A percentile compares a stretch with the other conserved stretches of the same genome.
These are phyloP conservation scores for Chalaropsis ovoidea DNA, from an alignment of 2,329 filamentous ascomycete genomes.

Conservation along the genomic window DNA sequence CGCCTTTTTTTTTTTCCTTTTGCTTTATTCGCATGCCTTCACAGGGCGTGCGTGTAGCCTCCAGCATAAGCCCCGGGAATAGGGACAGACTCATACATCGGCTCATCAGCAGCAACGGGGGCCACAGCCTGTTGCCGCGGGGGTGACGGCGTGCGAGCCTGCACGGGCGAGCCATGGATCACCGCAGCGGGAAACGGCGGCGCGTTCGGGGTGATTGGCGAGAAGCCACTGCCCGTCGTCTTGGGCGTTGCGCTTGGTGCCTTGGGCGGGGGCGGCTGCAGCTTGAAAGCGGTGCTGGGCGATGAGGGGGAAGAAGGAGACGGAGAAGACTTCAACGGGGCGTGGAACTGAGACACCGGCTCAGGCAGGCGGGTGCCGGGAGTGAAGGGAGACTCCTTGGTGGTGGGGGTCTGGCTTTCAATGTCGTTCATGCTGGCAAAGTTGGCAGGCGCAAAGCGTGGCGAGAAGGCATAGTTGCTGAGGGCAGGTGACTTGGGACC, in stretches of 20 bases:
- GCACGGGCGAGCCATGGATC: conserved; percentile 29
- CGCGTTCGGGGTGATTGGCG: conserved; percentile 38
- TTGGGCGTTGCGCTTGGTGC: conserved; percentile 69
- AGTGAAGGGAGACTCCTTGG: conserved; percentile 38
- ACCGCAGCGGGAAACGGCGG: conserved; percentile 24
- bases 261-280: conserved; percentile 74
- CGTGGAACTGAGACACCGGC: conserved; percentile 52
- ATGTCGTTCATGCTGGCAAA: conserved; percentile 45
- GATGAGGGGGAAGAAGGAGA: conserved; percentile 33
- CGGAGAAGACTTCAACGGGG: conserved; percentile 28
- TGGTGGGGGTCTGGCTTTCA: conserved; percentile 30
- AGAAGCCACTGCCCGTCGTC: conserved; percentile 52
- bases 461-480: conserved; percentile 45
- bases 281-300: conserved; percentile 56
- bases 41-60: conserved; percentile 11
- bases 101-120: conserved; percentile 65
- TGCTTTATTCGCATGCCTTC: background rate
- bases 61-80: conserved; percentile 74
- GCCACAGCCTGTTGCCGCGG: conserved; percentile 32
- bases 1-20: conserved; percentile 1
- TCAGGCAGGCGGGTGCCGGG: conserved; percentile 46
- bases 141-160: conserved; percentile 31
- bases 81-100: conserved; percentile 73
- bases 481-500: conserved; percentile 37
- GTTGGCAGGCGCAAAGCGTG: conserved; percentile 49